Evolutionary conservation across 352 stramenopile species (phyloP), one percentile per base, ranked within the genome.

Genomic region (Phytophthora europaea): DNA sequence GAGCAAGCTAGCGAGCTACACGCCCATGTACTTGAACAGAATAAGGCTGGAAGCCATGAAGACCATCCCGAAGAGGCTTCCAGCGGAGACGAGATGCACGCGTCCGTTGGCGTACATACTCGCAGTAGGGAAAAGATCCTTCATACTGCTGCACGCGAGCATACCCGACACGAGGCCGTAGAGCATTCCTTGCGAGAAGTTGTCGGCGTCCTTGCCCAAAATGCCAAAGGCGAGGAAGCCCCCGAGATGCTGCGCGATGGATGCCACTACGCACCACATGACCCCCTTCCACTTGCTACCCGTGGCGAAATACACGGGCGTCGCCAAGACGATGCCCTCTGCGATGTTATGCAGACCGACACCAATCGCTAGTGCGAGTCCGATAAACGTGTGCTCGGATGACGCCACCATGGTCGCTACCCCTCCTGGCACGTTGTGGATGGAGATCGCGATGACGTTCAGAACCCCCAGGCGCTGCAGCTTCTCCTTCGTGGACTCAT

Each of bases 381-480:
- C 97, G 10, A 99, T 89, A 23, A 73, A 82, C 7, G 94, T 91
- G 72, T 98, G 91, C 31, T 94, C 81, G 4, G 98, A 76, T 15
- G 94, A 88, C 0, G 87, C 94, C 31, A 98, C 93, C 73, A 98
- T 99, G 1, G 97, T 99, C 2, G 96, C 97, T 23, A 99, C 87
- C 28, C 97, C 97, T 76, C 99, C 97, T 6, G 97, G 97, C 54
- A 99, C 96, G 75, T 99, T 99, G 86, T 99, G 97, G 60, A 99
- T 76, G 10, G 74, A 90, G 63, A 99, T 98, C 4, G 97, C 94
- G 8, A 99, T 59, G 9, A 93, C 96, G 1, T 92, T 98, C 50
- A 97, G 84, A 2, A 99, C 40, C 26, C 96, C 93, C 79, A 97
- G 93, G 28, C 84, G 82, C 18, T 94, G 78, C 36, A 98, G 79